Base-by-base conservation (phyloP, 2,329 filamentous ascomycete species). In the Venturia asperata region DNA sequence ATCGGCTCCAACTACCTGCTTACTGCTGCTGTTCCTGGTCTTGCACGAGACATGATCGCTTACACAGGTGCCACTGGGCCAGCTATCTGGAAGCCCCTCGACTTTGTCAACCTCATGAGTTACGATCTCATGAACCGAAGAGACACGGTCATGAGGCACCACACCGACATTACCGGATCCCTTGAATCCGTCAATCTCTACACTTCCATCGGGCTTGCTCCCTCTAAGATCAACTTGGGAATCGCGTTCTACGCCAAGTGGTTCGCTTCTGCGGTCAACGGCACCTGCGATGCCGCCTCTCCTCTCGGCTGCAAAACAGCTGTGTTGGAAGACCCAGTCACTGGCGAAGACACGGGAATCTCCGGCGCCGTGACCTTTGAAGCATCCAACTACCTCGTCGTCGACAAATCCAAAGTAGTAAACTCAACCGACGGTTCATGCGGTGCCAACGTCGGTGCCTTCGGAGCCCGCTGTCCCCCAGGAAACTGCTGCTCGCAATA, bases 61-160 rank as follows among this genome's bases (percentile, higher is more conserved):
- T 90, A 84, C 71, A 87, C 81, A 0, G 67, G 76, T 5, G 74
- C 80, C 30, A 83, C 83, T 9, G 78, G 85, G 0, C 84, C 85
- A 1, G 75, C 79, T 65, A 87, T 90, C 68, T 83, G 82, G 77
- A 72, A 76, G 15, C 78, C 79, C 1, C 81, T 89, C 21, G 86
- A 90, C 71, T 87, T 85, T 70, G 78, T 90, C 70, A 90, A 90
- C 69, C 77, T 90, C 68, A 90, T 90, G 87, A 81, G 83, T 1
- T 90, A 90, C 72, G 88, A 91, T 71, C 72, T 91, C 61, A 87
- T 88, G 82, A 90, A 89, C 75, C 70, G 87, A 42, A 84, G 88
- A 42, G 84, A 90, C 75, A 84, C 75, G 55, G 72, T 78, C 11
- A 89, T 87, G 3, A 80, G 77, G 42, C 88, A 91, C 73, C 87